Evolutionary conservation across 2,329 filamentous ascomycete species (phyloP), one percentile per base, ranked within the genome.

Genomic region (Fusarium sp.): DNA sequence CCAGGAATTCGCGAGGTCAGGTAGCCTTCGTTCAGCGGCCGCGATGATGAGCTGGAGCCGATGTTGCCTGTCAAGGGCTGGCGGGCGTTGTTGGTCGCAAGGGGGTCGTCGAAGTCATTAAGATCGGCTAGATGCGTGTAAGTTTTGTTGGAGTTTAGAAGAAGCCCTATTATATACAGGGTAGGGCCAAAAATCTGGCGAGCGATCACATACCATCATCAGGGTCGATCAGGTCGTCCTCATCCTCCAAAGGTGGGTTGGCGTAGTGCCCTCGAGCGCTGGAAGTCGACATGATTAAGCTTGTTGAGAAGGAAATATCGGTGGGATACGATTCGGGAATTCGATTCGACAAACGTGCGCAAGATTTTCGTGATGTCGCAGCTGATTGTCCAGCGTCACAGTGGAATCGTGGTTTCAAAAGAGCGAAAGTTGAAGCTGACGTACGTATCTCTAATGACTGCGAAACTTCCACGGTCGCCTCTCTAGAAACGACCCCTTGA

Each of bases 91-190:
- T 86, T 84, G 63, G 82, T 81, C 69, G 87, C 84, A 69, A 96
- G 86, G 39, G 94, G 94, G 81, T 98, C 94, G 77, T 98, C 94
- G 76, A 97, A 93, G 79, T 98, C 94, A 80, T 96, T 92, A 76
- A 98, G 90, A 74, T 94, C 93, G 76, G 92, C 93, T 93, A 75
- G 39, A 13, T 12, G 23, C n/a, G 37, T 42, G 69, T 77, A 33
- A 77, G 74, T 49, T 33, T 66, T 33, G 21, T 16, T 13, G 8
- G 18, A 28, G 8, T 11, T 7, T 18, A 16, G 12, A 31, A 6
- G n/a, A 41, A n/a, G 23, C 9, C 9, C 15, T 24, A 21, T n/a
- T 7, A 28, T 49, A 20, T 28, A 18, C 12, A 24, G 11, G 8
- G 28, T 12, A 20, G 33, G 13, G 37, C 18, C 13, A 29, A 23